phyloP scores from a whole-genome alignment of 2,329 filamentous ascomycete genomes.

The Reticulascus tulasneorum region DNA sequence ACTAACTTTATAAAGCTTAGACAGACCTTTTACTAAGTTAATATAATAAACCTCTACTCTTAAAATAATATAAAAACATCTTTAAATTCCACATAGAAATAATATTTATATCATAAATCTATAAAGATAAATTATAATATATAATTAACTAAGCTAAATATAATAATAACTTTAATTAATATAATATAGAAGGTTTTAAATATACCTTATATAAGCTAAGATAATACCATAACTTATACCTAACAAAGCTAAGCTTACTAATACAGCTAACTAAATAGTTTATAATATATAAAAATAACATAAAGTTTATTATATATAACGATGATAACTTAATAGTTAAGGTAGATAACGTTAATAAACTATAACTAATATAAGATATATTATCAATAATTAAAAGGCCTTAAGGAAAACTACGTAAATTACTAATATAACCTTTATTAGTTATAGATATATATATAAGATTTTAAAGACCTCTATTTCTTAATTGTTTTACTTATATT shows the following conservation, averaged over 20 bases:
- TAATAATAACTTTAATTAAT: not conserved
- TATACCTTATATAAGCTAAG: not conserved
- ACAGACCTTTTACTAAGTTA: no score
- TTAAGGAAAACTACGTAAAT: not conserved
- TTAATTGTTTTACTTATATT: not conserved
- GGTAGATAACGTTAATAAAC: not conserved
- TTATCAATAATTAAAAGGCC: conserved; percentile 1
- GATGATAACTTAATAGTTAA: not conserved
- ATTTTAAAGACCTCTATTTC: not conserved
- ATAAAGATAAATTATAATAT: not conserved
- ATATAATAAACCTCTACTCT: no score
- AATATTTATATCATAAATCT: not conserved
- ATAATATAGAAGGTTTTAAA: not conserved
- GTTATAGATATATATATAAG: not conserved
- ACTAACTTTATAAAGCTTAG: no score
- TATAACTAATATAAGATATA: not conserved
- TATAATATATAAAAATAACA: not conserved
- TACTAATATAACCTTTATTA: not conserved
- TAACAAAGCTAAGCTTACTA: no score
- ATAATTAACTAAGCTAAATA: not conserved
- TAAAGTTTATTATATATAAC: not conserved
- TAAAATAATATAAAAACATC: no score
- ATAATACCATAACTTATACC: no score
- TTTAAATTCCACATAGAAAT: not conserved
- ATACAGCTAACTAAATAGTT: no score